phyloP scores from a whole-genome alignment of 495 filamentous ascomycete genomes.

The Cladorrhinum samala region DNA sequence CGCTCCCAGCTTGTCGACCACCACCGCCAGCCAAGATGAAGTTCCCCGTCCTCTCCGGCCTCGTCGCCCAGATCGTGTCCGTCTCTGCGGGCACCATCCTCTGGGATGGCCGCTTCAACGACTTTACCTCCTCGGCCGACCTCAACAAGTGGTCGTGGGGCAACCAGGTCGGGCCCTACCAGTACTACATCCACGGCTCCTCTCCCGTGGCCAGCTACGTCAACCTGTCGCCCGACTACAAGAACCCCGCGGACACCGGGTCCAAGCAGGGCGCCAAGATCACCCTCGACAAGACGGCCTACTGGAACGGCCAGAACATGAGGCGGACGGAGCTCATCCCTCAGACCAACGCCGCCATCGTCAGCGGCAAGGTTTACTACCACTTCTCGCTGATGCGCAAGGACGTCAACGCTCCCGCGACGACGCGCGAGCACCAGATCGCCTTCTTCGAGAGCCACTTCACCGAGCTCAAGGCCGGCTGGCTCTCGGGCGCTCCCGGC shows the following conservation, averaged over 20 bases:
- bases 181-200: constrained; percentile 68
- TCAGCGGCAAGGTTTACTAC: constrained; percentile 57
- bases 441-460: constrained; percentile 73
- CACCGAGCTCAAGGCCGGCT: constrained; percentile 69
- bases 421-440: constrained; percentile 64
- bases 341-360: constrained; percentile 58
- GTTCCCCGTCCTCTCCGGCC: constrained; percentile 18
- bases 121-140: constrained; percentile 43
- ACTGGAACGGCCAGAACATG: constrained; percentile 55
- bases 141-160: constrained; percentile 60
- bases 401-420: constrained; percentile 52
- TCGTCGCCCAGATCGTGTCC: constrained; percentile 18
- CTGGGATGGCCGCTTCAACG: constrained; percentile 60
- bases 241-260: constrained; percentile 60
- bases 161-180: constrained; percentile 60
- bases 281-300: constrained; percentile 59
- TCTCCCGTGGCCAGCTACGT: constrained; percentile 52
- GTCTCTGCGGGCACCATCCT: constrained; percentile 40
- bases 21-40: constrained; percentile 19
- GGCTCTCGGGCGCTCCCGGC: constrained; percentile 52
- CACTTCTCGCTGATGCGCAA: constrained; percentile 62
- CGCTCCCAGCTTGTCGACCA: not conserved
- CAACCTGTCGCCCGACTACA: constrained; percentile 48
- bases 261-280: constrained; percentile 62
- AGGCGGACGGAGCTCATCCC: constrained; percentile 59